A percentile compares a stretch with the other conserved stretches of the same genome.
Evolutionary conservation across 208 protist genomes (phyloP).

Genomic region (Trypanosomatidae sp.): DNA sequence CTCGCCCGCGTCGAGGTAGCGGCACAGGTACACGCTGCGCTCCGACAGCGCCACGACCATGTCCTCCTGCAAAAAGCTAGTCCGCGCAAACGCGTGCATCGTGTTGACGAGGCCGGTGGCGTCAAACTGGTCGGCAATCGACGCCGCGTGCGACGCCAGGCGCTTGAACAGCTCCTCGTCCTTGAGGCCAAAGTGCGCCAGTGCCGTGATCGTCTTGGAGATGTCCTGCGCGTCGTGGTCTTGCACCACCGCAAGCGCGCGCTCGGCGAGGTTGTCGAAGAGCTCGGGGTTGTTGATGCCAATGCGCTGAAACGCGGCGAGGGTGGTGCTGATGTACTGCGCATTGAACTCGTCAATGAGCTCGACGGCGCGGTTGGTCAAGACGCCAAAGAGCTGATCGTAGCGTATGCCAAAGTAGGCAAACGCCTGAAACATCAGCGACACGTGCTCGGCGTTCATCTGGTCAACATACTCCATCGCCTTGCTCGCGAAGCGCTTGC

Average conservation of each 20-base stretch:
- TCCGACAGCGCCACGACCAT: slow-evolving; percentile 81
- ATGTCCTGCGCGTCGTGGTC: slow-evolving; percentile 84
- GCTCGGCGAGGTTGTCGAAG: slow-evolving; percentile 87
- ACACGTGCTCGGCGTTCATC: slow-evolving; percentile 85
- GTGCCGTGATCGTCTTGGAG: slow-evolving; percentile 68
- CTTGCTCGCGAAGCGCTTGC: slow-evolving; percentile 81
- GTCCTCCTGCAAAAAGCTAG: slow-evolving; percentile 83
- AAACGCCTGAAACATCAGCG: slow-evolving; percentile 83
- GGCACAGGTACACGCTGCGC: slow-evolving; percentile 70
- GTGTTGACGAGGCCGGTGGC: slow-evolving; percentile 68
- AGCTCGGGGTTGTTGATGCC: slow-evolving; percentile 89
- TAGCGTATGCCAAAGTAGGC: slow-evolving; percentile 85
- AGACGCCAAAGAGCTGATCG: slow-evolving; percentile 86
- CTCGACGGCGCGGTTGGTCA: slow-evolving; percentile 87
- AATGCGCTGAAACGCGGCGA: slow-evolving; percentile 83
- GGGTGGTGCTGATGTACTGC: slow-evolving; percentile 82
- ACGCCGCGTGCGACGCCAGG: slow-evolving; percentile 75
- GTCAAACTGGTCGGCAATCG: slow-evolving; percentile 82
- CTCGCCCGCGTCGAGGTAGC: slow-evolving; percentile 70
- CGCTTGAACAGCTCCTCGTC: slow-evolving; percentile 88
- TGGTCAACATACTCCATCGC: slow-evolving; percentile 88
- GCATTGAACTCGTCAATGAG: slow-evolving; percentile 89
- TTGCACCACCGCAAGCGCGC: slow-evolving; percentile 78
- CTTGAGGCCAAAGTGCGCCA: slow-evolving; percentile 85
- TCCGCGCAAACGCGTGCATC: slow-evolving; percentile 78